These are phyloP conservation scores for Epichloe amarillans DNA, from an alignment of 2,329 filamentous ascomycete species.

Conservation along the genomic window DNA sequence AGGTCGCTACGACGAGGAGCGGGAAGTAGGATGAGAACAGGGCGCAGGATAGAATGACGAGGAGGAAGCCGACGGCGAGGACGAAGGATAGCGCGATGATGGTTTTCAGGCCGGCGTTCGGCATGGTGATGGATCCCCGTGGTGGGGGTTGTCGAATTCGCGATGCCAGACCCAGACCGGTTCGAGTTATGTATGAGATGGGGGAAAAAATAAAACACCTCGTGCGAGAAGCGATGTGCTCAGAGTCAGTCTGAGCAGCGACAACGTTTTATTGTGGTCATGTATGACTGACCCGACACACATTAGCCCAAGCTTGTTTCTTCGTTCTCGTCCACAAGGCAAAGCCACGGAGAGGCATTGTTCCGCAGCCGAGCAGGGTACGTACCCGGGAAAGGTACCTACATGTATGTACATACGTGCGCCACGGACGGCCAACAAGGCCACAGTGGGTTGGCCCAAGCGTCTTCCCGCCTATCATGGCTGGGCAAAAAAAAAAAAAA, in stretches of 20 bases:
- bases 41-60: slow-evolving; percentile 94
- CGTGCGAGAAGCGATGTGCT: no score
- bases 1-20: slow-evolving; percentile 89
- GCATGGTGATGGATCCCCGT: slow-evolving; percentile 30
- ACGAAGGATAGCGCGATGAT: slow-evolving; percentile 99
- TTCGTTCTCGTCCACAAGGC: no score
- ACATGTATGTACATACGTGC: neutral
- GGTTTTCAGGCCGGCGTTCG: slow-evolving; percentile 87
- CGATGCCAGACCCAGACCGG: neutral
- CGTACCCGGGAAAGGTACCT: neutral
- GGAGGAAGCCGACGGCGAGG: slow-evolving; percentile 94
- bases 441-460: neutral
- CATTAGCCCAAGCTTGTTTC: no score
- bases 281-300: neutral
- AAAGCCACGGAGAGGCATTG: slow-evolving; percentile 4
- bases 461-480: slow-evolving; percentile 6
- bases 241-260: no score
- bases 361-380: slow-evolving; percentile 9
- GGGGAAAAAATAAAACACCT: no score
- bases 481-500: slow-evolving; percentile 15
- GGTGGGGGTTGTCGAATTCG: neutral
- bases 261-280: neutral
- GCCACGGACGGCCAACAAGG: neutral
- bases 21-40: slow-evolving; percentile 92
- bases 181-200: no score